Conservation (phyloP, 768 basidiomycete genomes). For the Calocera viscosa region DNA sequence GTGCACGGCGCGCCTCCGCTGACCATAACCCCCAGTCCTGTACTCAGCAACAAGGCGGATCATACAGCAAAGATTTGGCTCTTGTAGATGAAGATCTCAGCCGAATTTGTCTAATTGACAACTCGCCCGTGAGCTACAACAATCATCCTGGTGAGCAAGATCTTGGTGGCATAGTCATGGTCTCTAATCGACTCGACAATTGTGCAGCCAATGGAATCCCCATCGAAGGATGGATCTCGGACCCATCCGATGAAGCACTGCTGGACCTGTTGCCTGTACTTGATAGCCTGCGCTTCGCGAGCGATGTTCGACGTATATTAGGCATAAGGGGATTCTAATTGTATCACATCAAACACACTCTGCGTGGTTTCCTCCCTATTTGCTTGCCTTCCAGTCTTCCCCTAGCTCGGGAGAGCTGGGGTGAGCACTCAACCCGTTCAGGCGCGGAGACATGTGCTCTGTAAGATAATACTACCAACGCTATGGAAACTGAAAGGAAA, state of each 20-base stretch:
- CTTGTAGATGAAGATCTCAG: constrained; percentile 80
- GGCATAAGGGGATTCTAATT: constrained; percentile 42
- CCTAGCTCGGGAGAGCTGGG: no score
- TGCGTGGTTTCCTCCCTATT: no score
- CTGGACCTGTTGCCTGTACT: constrained; percentile 91
- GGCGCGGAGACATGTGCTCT: no score
- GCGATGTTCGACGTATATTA: constrained; percentile 84
- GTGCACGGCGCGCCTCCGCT: neutral
- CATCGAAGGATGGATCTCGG: constrained; percentile 98
- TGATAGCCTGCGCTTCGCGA: constrained; percentile 90
- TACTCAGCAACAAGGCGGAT: constrained; percentile 80
- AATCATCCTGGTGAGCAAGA: constrained; percentile 69
- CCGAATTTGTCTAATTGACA: constrained; percentile 91
- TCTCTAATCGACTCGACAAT: constrained; percentile 5
- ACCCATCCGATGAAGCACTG: constrained; percentile 90
- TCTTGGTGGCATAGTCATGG: neutral
- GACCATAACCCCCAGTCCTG: constrained; percentile 50
- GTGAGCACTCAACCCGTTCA: no score
- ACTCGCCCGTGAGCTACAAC: constrained; percentile 84
- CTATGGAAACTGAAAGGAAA: no score
- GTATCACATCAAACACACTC: neutral
- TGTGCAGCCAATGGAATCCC: constrained; percentile 87
- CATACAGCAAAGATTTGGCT: constrained; percentile 86
- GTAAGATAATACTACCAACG: no score
- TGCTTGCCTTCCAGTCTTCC: no score